Base-by-base conservation (phyloP, 106 monocot genomes). In the Dioscorea alata region DNA sequence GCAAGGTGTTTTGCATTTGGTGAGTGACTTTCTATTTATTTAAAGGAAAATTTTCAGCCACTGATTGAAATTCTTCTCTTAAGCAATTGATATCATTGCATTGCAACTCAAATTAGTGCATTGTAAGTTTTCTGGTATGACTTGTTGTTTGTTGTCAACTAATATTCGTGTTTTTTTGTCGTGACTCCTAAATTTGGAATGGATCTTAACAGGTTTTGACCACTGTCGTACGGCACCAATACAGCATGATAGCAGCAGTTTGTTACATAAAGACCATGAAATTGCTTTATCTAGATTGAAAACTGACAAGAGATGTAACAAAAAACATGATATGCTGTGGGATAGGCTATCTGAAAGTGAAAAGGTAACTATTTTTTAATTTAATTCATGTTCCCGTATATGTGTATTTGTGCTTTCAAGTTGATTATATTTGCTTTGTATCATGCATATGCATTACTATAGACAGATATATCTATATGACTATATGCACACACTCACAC, bases 261-360 rank as follows among this genome's bases (percentile, higher is more conserved):
- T 66, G 31, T 68, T 79, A 50, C 50, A 53, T 59, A 76, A 68
- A 60, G 64, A 72, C n/a, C 74, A 59, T 50, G 82, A 89, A 6
- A n/a, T 22, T 74, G n/a, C 34, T 64, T 80, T 80, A 17, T 53
- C 59, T 53, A 83, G 72, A 64, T 81, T 73, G 48, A 75, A 73
- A 58, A 83, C 67, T 13, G 79, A 83, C 13, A 92, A 76, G 28
- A 83, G 69, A 33, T 83, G 76, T 70, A 52, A 48, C 50, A 33
- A 42, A 20, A 82, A 80, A 69, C 67, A 60, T 56, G 83, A 91
- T 65, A 65, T 81, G 59, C 80, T 76, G 57, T 68, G 92, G 71
- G 92, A 99, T 51, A 90, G 62, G 56, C 64, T 99, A 64, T 87
- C 90, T 53, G 85, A 87, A 12, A 64, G 33, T 64, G 97, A 89